Conservation (phyloP, 345 rosid species). For the Cardamine occulta region DNA sequence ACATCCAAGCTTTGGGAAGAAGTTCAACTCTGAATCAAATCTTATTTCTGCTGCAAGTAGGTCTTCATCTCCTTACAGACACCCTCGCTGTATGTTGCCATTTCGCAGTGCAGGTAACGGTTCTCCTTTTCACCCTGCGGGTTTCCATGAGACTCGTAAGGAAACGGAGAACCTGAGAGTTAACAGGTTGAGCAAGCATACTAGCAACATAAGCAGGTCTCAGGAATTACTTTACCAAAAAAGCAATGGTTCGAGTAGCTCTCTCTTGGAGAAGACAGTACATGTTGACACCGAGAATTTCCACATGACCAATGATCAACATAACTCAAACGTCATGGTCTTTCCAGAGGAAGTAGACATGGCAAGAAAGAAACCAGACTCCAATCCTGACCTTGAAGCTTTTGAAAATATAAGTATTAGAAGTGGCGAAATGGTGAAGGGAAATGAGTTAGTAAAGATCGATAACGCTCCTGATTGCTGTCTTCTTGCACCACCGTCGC, state of each 20-base stretch:
- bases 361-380: constrained; percentile 24
- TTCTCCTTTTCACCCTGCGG: constrained; percentile 57
- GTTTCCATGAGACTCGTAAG: constrained; percentile 58
- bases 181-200: constrained; percentile 51
- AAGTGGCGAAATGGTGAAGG: constrained; percentile 33
- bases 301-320: constrained; percentile 18
- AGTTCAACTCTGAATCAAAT: constrained; percentile 46
- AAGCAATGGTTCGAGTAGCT: constrained; percentile 48
- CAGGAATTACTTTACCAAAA: constrained; percentile 51
- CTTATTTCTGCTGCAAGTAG: constrained; percentile 46
- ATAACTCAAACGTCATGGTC: constrained; percentile 42
- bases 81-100: constrained; percentile 56
- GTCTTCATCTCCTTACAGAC: constrained; percentile 65
- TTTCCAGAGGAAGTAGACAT: constrained; percentile 36
- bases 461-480: constrained; percentile 11
- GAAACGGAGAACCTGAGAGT: constrained; percentile 57
- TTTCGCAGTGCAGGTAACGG: constrained; percentile 55
- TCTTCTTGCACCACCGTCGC: constrained; percentile 62
- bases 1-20: constrained; percentile 46
- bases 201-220: constrained; percentile 50
- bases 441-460: constrained; percentile 40
- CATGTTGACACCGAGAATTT: constrained; percentile 62
- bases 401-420: constrained; percentile 36
- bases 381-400: constrained; percentile 35
- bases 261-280: constrained; percentile 62